Evolutionary conservation across 768 basidiomycete genomes (phyloP).

Genomic region (Agrocybe pediades): DNA sequence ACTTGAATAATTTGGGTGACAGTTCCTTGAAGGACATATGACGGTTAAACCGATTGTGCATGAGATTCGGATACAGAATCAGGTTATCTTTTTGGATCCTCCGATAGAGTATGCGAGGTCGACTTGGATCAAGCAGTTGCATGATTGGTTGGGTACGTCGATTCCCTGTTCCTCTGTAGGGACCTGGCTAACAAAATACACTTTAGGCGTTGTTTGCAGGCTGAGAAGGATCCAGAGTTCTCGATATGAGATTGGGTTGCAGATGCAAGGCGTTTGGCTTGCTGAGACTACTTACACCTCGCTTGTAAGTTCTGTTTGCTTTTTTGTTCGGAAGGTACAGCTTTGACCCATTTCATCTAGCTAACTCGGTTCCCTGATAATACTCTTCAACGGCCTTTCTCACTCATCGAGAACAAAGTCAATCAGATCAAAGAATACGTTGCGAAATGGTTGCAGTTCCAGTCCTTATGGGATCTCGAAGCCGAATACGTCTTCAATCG

Average conservation of each 20-base stretch:
- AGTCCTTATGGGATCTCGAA: constrained; percentile 98
- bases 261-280: constrained; percentile 71
- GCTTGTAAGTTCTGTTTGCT: constrained; percentile 51
- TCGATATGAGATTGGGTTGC: constrained; percentile 94
- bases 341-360: constrained; percentile 37
- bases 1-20: not conserved
- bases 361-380: constrained; percentile 73
- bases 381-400: constrained; percentile 79
- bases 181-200: not conserved
- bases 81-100: constrained; percentile 97
- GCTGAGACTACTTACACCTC: constrained; percentile 83
- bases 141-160: constrained; percentile 12
- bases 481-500: constrained; percentile 95
- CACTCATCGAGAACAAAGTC: constrained; percentile 85
- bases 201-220: constrained; percentile 80
- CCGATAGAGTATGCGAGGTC: constrained; percentile 94
- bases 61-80: constrained; percentile 97
- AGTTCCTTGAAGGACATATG: constrained; percentile 78
- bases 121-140: constrained; percentile 33
- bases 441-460: constrained; percentile 98
- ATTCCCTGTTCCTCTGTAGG: not conserved
- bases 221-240: constrained; percentile 90
- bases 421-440: constrained; percentile 89
- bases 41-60: constrained; percentile 85
- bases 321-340: not conserved